phyloP scores from a whole-genome alignment of 176 grass and related monocot species.

The Dendrocalamus sinicus region DNA sequence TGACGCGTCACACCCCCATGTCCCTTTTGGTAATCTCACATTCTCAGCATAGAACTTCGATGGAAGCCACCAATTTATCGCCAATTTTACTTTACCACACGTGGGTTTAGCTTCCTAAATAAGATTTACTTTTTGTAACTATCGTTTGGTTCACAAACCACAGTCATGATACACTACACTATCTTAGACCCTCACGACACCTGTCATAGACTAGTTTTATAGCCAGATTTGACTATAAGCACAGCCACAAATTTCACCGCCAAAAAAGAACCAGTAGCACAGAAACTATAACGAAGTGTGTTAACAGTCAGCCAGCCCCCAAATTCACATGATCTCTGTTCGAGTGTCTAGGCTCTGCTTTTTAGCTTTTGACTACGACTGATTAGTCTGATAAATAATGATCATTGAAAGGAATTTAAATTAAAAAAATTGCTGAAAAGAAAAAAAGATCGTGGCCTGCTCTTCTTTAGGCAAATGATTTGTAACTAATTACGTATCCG shows the following conservation, averaged over 20 bases:
- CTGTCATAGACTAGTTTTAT: not conserved
- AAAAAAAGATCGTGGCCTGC: too few species aligned
- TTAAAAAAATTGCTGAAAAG: too few species aligned
- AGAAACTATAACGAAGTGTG: not conserved
- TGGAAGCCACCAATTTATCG: not conserved
- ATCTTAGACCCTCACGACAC: too few species aligned
- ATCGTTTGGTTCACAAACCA: not conserved
- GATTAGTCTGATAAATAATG: too few species aligned
- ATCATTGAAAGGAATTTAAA: too few species aligned
- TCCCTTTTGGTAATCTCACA: constrained; percentile 30
- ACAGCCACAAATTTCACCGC: not conserved
- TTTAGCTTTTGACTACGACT: too few species aligned
- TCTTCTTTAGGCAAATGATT: not conserved
- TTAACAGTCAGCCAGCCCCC: not conserved
- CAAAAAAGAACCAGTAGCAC: not conserved
- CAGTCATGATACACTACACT: not conserved
- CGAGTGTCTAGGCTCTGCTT: not conserved
- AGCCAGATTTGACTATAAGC: not conserved
- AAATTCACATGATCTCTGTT: not conserved
- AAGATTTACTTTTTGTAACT: not conserved
- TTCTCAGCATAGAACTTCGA: not conserved
- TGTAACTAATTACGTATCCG: too few species aligned
- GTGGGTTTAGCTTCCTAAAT: not conserved
- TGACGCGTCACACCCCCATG: not conserved
- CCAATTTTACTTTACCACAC: not conserved